These are phyloP conservation scores for Calonectria leucothoes DNA, from an alignment of 2,329 filamentous ascomycete genomes.

Conservation along the genomic window DNA sequence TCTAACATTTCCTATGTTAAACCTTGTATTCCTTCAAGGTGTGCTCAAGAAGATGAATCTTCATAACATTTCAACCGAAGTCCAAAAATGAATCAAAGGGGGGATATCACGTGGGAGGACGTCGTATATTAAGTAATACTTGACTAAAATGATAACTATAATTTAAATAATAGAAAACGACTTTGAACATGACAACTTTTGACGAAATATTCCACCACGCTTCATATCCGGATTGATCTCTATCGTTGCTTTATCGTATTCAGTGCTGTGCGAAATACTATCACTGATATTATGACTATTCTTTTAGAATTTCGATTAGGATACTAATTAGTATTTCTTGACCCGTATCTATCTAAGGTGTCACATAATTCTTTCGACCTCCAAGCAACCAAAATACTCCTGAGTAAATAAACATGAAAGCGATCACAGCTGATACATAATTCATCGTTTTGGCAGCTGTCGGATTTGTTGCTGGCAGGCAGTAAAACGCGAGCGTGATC, in stretches of 20 bases:
- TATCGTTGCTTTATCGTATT: neutral
- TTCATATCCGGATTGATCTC: neutral
- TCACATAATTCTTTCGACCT: neutral
- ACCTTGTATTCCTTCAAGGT: neutral
- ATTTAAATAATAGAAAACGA: neutral
- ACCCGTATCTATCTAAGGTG: too few relatives aligned
- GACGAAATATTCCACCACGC: neutral
- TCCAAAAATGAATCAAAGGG: too few relatives aligned
- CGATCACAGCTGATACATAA: slow-evolving; percentile 4
- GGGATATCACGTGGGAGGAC: too few relatives aligned
- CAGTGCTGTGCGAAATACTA: too few relatives aligned
- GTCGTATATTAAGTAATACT: too few relatives aligned
- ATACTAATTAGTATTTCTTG: too few relatives aligned
- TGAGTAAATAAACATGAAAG: neutral
- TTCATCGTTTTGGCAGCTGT: neutral
- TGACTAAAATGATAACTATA: neutral
- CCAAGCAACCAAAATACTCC: neutral
- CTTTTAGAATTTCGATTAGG: too few relatives aligned
- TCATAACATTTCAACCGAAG: too few relatives aligned
- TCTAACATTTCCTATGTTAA: neutral
- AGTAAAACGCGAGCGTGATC: neutral
- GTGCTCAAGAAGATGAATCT: too few relatives aligned
- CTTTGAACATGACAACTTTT: too few relatives aligned
- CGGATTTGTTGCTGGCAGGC: neutral
- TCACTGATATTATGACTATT: too few relatives aligned